phyloP scores from a whole-genome alignment of 2,329 filamentous ascomycete species.

The Colletotrichum falcatum region DNA sequence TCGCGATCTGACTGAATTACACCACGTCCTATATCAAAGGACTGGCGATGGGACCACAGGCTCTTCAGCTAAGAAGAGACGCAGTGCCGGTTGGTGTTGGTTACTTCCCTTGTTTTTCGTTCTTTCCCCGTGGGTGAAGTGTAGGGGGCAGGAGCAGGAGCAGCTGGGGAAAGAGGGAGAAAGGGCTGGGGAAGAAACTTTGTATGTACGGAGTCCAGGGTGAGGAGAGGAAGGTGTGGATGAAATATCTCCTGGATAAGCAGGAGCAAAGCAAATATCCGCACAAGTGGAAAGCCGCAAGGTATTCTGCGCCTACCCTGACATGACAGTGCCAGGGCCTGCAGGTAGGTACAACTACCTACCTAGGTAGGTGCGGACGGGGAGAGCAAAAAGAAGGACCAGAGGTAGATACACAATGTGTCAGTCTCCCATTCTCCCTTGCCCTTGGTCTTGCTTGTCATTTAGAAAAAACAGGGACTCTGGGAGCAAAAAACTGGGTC shows the following conservation, averaged over 20 bases:
- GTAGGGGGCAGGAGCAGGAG: constrained; percentile 9
- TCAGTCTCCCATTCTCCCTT: background rate
- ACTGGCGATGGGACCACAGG: background rate
- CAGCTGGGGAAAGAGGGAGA: constrained; percentile 28
- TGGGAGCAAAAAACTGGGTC: constrained; percentile 18
- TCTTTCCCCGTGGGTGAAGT: constrained; percentile 19
- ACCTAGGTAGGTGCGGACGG: background rate
- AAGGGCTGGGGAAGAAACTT: constrained; percentile 27
- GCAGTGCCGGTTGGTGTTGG: background rate
- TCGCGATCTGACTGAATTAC: background rate
- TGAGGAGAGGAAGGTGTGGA: constrained; percentile 21
- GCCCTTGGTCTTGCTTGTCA: constrained; percentile 20
- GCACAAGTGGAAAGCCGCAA: background rate
- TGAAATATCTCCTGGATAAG: constrained; percentile 38
- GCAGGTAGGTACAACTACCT: too few species aligned
- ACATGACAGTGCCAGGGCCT: too few species aligned
- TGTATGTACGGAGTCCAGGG: background rate
- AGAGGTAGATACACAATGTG: background rate
- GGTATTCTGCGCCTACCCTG: too few species aligned
- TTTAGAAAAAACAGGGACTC: constrained; percentile 38
- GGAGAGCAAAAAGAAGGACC: too few species aligned
- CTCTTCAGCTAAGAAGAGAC: constrained; percentile 23
- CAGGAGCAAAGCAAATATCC: background rate
- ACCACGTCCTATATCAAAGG: background rate
- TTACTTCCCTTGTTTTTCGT: background rate